phyloP scores from a whole-genome alignment of 176 grass and related monocot species.

The Poa pratensis region DNA sequence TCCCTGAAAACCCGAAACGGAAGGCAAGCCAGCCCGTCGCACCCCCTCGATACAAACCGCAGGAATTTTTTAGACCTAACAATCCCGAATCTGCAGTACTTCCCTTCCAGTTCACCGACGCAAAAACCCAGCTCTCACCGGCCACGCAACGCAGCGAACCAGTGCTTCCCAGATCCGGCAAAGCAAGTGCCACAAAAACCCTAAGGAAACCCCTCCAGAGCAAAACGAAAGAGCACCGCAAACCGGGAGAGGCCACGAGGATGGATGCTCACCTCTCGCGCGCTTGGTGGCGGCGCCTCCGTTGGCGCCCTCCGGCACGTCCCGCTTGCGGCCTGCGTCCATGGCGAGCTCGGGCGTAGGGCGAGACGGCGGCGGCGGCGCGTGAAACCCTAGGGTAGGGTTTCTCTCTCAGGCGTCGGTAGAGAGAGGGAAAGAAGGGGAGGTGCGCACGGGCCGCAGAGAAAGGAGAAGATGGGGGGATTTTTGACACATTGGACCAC shows the following conservation, averaged over 20 bases:
- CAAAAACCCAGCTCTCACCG: conserved; percentile 10
- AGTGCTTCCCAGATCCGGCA: background rate
- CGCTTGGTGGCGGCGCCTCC: conserved; percentile 65
- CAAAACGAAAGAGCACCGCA: background rate
- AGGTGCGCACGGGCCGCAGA: background rate
- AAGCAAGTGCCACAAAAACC: background rate
- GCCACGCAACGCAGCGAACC: background rate
- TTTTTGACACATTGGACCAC: too few species aligned
- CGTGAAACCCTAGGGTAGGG: conserved; percentile 54
- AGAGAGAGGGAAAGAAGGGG: background rate
- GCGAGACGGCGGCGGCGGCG: conserved; percentile 7
- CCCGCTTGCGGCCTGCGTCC: conserved; percentile 75
- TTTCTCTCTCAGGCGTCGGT: conserved; percentile 6
- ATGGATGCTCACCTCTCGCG: conserved; percentile 62
- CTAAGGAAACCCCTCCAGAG: background rate
- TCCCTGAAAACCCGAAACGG: background rate
- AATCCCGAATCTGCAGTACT: background rate
- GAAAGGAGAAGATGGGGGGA: conserved; percentile 16
- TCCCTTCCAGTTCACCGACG: background rate
- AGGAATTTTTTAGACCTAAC: background rate
- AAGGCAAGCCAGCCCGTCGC: background rate
- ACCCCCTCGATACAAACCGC: background rate
- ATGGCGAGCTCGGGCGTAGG: conserved; percentile 41
- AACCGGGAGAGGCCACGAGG: background rate
- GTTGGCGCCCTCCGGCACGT: conserved; percentile 53